phyloP scores from a whole-genome alignment of 768 basidiomycete genomes.

The Leucosporidium scottii region DNA sequence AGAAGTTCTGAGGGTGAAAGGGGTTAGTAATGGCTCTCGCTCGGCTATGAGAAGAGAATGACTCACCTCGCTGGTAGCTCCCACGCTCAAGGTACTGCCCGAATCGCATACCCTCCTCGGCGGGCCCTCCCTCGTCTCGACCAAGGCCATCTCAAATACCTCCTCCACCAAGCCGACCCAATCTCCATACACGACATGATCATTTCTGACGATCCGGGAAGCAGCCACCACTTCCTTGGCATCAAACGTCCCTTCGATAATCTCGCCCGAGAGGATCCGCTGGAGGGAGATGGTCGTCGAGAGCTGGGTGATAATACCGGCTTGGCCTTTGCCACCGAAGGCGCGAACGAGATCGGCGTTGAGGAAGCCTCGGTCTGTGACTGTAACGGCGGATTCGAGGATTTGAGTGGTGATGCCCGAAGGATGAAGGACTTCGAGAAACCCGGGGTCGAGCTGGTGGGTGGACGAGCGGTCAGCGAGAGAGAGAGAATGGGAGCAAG shows the following conservation, averaged over 20 bases:
- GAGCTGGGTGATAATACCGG: constrained; percentile 13
- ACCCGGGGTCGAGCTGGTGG: constrained; percentile 19
- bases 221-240: constrained; percentile 12
- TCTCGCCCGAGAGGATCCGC: constrained; percentile 15
- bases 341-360: constrained; percentile 23
- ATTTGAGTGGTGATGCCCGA: constrained; percentile 11
- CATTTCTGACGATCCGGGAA: constrained; percentile 14
- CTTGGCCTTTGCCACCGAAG: constrained; percentile 1
- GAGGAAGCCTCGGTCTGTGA: constrained; percentile 30
- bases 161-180: constrained; percentile 34
- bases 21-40: no score
- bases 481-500: neutral
- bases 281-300: constrained; percentile 10
- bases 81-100: constrained; percentile 17
- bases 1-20: no score
- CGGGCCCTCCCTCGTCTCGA: constrained; percentile 17
- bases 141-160: constrained; percentile 32
- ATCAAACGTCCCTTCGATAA: constrained; percentile 9
- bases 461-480: neutral
- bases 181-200: constrained; percentile 22
- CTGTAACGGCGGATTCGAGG: neutral
- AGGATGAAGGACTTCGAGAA: constrained; percentile 27
- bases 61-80: constrained; percentile 19
- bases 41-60: neutral
- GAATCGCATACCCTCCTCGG: constrained; percentile 25